These are phyloP conservation scores for Aspergillus ochraceoroseus DNA, from an alignment of 2,329 filamentous ascomycete species.

Conservation along the genomic window DNA sequence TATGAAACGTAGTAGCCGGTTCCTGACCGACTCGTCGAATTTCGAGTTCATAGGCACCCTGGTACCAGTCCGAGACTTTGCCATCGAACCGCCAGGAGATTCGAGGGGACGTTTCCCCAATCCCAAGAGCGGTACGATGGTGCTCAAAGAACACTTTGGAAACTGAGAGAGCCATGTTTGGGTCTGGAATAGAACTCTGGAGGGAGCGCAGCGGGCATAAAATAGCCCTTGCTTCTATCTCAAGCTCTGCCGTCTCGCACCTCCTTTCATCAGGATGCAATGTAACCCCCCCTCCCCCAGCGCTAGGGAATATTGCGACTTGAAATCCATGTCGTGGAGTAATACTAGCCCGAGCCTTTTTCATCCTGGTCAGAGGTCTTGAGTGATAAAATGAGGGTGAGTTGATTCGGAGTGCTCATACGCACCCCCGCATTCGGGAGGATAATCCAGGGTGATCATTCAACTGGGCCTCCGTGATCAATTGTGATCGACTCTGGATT, in stretches of 20 bases:
- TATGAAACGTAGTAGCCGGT: constrained; percentile 9
- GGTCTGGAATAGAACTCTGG: no score
- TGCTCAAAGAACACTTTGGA: constrained; percentile 19
- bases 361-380: no score
- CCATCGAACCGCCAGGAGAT: constrained; percentile 28
- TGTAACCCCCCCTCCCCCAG: no score
- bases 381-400: no score
- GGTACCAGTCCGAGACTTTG: constrained; percentile 19
- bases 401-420: no score
- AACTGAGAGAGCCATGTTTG: constrained; percentile 16
- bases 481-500: no score
- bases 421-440: no score
- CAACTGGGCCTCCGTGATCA: no score
- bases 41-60: constrained; percentile 20
- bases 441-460: no score
- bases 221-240: background rate
- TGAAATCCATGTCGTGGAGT: no score
- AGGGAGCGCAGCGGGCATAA: background rate
- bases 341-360: constrained; percentile 1
- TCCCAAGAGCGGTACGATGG: constrained; percentile 17
- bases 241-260: background rate
- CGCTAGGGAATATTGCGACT: no score
- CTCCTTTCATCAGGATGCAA: no score
- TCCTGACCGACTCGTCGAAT: constrained; percentile 9
- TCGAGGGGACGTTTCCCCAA: constrained; percentile 19